phyloP scores from a whole-genome alignment of 768 basidiomycete species.

The Russula griseocarnosa region DNA sequence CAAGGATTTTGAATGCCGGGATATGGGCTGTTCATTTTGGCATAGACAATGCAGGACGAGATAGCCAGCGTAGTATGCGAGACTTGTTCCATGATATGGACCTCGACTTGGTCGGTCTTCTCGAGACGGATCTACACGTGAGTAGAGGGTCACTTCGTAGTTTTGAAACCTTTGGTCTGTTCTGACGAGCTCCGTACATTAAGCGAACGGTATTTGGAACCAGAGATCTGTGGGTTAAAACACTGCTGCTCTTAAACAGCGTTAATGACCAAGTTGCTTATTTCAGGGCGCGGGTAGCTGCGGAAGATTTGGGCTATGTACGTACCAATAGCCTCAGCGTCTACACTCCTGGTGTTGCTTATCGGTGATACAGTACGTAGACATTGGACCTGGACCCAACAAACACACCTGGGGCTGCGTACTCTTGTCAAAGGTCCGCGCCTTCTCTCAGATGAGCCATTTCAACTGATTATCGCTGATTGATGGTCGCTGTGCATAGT shows the following conservation, averaged over 20 bases:
- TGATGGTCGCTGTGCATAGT: slow-evolving; percentile 41
- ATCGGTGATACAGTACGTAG: slow-evolving; percentile 58
- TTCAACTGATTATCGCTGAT: not conserved
- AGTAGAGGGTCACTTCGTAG: slow-evolving; percentile 29
- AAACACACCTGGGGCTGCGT: slow-evolving; percentile 87
- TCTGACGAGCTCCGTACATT: slow-evolving; percentile 12
- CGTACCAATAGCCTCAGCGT: slow-evolving; percentile 31
- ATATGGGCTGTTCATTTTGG: slow-evolving; percentile 96
- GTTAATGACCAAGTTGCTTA: slow-evolving; percentile 15
- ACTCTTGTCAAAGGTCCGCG: slow-evolving; percentile 66
- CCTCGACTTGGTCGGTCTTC: slow-evolving; percentile 76
- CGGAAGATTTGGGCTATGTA: slow-evolving; percentile 79
- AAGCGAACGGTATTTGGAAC: slow-evolving; percentile 76
- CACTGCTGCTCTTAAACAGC: not conserved
- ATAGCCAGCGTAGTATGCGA: slow-evolving; percentile 66
- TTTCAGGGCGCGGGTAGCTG: slow-evolving; percentile 64
- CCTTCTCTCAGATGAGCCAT: not conserved
- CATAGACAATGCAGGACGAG: slow-evolving; percentile 64
- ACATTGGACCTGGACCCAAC: slow-evolving; percentile 85
- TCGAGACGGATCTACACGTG: slow-evolving; percentile 86
- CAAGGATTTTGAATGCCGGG: slow-evolving; percentile 70
- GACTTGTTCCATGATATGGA: slow-evolving; percentile 71
- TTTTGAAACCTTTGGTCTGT: not conserved
- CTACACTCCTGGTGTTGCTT: not conserved
- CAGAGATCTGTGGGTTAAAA: slow-evolving; percentile 62